Conservation (phyloP, 1,284 basidiomycete species). For the Leccinum angustisporum region DNA sequence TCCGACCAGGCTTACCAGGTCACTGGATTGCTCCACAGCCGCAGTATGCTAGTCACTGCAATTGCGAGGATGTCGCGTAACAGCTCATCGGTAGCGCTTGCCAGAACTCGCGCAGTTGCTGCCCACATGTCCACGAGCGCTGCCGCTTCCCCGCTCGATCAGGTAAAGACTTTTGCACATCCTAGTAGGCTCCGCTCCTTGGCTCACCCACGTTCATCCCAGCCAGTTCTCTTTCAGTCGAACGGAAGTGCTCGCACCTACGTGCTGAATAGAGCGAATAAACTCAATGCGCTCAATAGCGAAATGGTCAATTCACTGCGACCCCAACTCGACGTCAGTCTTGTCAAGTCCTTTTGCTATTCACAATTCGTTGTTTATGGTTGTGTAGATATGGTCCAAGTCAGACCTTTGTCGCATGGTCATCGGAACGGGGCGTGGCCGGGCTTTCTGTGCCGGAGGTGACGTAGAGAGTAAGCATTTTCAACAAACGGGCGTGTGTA, state of each 20-base stretch:
- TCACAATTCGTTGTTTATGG: slow-evolving; percentile 16
- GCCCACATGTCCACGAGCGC: slow-evolving; percentile 53
- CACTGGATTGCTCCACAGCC: slow-evolving; percentile 8
- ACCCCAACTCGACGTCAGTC: slow-evolving; percentile 71
- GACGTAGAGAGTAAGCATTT: slow-evolving; percentile 78
- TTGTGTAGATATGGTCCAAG: slow-evolving; percentile 72
- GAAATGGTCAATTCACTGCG: slow-evolving; percentile 80
- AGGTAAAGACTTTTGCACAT: slow-evolving; percentile 24
- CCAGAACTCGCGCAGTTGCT: slow-evolving; percentile 55
- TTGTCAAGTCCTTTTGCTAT: slow-evolving; percentile 4
- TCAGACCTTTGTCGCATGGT: slow-evolving; percentile 76
- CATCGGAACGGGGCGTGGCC: slow-evolving; percentile 74
- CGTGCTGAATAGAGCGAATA: slow-evolving; percentile 79
- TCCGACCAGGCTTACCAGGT: neutral
- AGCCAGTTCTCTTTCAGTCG: slow-evolving; percentile 70
- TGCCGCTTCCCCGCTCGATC: slow-evolving; percentile 19
- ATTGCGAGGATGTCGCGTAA: slow-evolving; percentile 36
- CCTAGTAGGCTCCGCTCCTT: neutral
- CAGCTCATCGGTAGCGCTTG: slow-evolving; percentile 35
- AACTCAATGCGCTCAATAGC: slow-evolving; percentile 85
- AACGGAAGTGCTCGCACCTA: slow-evolving; percentile 65
- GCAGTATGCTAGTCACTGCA: slow-evolving; percentile 33
- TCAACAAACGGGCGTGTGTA: slow-evolving; percentile 4
- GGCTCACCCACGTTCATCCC: slow-evolving; percentile 32
- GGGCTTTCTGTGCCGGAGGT: slow-evolving; percentile 93